Evolutionary conservation across 1,139 yeast genomes (phyloP).

Genomic region (Suhomyces atakaporum): DNA sequence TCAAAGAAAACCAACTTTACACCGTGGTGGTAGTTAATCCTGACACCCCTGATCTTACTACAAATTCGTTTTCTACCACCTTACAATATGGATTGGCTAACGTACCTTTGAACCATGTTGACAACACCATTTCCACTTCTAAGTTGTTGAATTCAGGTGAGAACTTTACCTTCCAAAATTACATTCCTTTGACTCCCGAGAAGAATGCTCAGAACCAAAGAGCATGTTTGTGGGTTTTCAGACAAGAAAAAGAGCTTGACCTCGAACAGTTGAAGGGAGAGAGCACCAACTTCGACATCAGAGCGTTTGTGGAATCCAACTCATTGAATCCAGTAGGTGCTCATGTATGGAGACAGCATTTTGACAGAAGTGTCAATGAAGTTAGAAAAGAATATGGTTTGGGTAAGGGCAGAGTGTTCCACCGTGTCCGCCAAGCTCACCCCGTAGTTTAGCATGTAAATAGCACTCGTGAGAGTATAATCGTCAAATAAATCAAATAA

Average conservation of each 20-base stretch:
- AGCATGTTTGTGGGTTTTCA: conserved; percentile 86
- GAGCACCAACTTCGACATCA: conserved; percentile 65
- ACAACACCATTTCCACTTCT: conserved; percentile 58
- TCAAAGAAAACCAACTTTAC: conserved; percentile 52
- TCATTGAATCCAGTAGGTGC: conserved; percentile 80
- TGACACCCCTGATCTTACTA: conserved; percentile 77
- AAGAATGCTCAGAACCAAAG: conserved; percentile 83
- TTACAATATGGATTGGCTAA: conserved; percentile 81
- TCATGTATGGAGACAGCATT: conserved; percentile 84
- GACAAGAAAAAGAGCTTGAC: conserved; percentile 49
- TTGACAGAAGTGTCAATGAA: conserved; percentile 71
- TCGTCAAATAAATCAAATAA: no score
- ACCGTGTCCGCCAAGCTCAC: conserved; percentile 45
- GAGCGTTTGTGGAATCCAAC: conserved; percentile 60
- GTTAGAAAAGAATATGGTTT: conserved; percentile 75
- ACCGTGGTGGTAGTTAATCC: conserved; percentile 86
- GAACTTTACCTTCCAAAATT: conserved; percentile 52
- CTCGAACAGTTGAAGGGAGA: conserved; percentile 11
- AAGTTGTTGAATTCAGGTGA: conserved; percentile 45
- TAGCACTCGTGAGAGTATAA: conserved; percentile 2
- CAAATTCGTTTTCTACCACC: conserved; percentile 69
- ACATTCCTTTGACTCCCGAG: conserved; percentile 86
- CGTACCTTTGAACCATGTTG: conserved; percentile 59
- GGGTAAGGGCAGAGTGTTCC: conserved; percentile 72
- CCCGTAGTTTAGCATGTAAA: conserved; percentile 21